These are phyloP conservation scores for Termitomyces sp. DNA, from an alignment of 768 basidiomycete species.

Conservation along the genomic window DNA sequence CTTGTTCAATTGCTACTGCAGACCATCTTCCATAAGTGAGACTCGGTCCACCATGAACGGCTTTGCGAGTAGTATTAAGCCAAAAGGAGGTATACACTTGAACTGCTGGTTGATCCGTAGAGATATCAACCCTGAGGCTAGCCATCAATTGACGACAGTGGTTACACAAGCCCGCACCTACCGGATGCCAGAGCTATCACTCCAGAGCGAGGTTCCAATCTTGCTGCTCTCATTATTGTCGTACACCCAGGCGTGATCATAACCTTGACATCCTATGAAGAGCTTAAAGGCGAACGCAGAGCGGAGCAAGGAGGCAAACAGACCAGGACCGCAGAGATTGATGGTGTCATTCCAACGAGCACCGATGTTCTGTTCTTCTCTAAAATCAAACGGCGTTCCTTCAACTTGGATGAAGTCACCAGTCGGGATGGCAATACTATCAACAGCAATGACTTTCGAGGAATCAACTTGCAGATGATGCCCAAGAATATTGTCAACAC, in stretches of 20 bases:
- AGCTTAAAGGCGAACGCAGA: not conserved
- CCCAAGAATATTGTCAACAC: constrained; percentile 26
- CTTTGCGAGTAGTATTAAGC: constrained; percentile 42
- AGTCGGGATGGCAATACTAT: constrained; percentile 31
- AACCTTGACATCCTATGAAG: constrained; percentile 36
- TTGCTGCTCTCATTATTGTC: constrained; percentile 25
- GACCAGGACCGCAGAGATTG: constrained; percentile 23
- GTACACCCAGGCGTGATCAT: constrained; percentile 47
- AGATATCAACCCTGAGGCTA: constrained; percentile 38
- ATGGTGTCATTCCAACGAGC: constrained; percentile 28
- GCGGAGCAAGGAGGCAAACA: not conserved
- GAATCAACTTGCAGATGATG: constrained; percentile 24
- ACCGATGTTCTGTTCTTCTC: constrained; percentile 24
- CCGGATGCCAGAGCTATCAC: constrained; percentile 45
- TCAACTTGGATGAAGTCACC: constrained; percentile 17
- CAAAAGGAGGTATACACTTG: constrained; percentile 45
- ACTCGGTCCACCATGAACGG: constrained; percentile 40
- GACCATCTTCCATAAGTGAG: constrained; percentile 34
- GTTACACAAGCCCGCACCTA: constrained; percentile 11
- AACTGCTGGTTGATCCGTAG: constrained; percentile 44
- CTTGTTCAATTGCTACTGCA: constrained; percentile 49
- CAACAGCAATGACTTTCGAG: constrained; percentile 28
- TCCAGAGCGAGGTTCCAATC: constrained; percentile 36
- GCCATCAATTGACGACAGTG: not conserved
- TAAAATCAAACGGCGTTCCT: constrained; percentile 38